Conservation (phyloP, 371 early-diverging fungal genomes). For the Smittium mucronatum region DNA sequence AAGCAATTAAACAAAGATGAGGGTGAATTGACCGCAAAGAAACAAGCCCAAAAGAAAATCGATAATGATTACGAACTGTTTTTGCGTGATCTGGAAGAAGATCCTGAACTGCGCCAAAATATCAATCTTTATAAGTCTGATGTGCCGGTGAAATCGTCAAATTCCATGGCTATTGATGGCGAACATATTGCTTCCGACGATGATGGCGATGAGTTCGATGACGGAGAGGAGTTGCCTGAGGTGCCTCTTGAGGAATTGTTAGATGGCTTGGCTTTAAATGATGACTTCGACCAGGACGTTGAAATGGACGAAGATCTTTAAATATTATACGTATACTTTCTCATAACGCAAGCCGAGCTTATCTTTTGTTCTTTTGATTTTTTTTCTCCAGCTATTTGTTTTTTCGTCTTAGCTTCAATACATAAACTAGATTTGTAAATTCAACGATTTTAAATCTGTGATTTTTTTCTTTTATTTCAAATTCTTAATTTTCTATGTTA, state of each 20-base stretch:
- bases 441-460: no score
- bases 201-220: conserved; percentile 32
- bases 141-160: neutral
- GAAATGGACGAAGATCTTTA: conserved; percentile 3
- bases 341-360: no score
- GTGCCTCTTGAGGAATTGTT: conserved; percentile 74
- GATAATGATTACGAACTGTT: conserved; percentile 45
- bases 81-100: conserved; percentile 80
- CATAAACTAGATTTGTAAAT: no score
- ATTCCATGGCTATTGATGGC: conserved; percentile 10
- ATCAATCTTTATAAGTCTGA: conserved; percentile 71
- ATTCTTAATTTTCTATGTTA: no score
- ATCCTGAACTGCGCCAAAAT: conserved; percentile 77
- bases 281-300: conserved; percentile 27
- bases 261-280: conserved; percentile 61
- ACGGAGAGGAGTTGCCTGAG: conserved; percentile 70
- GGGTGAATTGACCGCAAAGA: conserved; percentile 44
- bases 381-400: no score
- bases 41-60: conserved; percentile 54
- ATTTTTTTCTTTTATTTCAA: no score
- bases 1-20: conserved; percentile 77
- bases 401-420: no score
- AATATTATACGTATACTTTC: no score
- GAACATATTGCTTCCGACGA: conserved; percentile 25
- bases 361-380: no score